Percentiles rank a stretch among this genome's conserved stretches.
Evolutionary conservation across 345 rosid species (phyloP).

Genomic region (Bruguiera gymnorhiza): DNA sequence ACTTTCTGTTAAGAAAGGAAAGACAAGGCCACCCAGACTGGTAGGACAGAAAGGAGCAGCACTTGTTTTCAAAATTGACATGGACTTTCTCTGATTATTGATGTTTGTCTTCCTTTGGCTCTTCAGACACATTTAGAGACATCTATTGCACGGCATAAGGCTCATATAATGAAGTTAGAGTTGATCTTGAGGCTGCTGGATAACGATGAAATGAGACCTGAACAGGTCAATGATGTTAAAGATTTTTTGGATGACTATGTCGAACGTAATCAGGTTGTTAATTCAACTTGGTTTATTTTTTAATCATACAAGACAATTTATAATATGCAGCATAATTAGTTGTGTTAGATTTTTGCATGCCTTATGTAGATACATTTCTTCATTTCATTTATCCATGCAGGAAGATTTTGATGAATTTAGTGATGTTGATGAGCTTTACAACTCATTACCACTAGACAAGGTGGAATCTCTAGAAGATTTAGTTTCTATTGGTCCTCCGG

Average conservation of each 20-base stretch:
- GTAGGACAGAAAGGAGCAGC: slow-evolving; percentile 38
- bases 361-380: neutral
- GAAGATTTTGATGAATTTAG: slow-evolving; percentile 91
- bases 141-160: slow-evolving; percentile 90
- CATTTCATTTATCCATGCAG: slow-evolving; percentile 31
- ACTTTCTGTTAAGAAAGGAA: slow-evolving; percentile 94
- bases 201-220: slow-evolving; percentile 97
- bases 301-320: too few relatives aligned
- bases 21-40: slow-evolving; percentile 95
- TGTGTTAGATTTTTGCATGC: neutral
- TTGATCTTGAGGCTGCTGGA: slow-evolving; percentile 90
- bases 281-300: slow-evolving; percentile 2
- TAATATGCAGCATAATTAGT: neutral
- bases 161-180: slow-evolving; percentile 94
- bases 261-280: slow-evolving; percentile 89
- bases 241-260: slow-evolving; percentile 96
- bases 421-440: slow-evolving; percentile 91
- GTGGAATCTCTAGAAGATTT: slow-evolving; percentile 96
- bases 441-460: slow-evolving; percentile 73
- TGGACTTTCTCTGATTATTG: slow-evolving; percentile 8
- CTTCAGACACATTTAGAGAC: slow-evolving; percentile 87
- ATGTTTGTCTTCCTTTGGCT: slow-evolving; percentile 19
- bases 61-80: slow-evolving; percentile 10
- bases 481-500: slow-evolving; percentile 70
- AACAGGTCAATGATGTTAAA: slow-evolving; percentile 93